phyloP scores from a whole-genome alignment of 371 early-diverging fungal species.

The Apophysomyces sp. region DNA sequence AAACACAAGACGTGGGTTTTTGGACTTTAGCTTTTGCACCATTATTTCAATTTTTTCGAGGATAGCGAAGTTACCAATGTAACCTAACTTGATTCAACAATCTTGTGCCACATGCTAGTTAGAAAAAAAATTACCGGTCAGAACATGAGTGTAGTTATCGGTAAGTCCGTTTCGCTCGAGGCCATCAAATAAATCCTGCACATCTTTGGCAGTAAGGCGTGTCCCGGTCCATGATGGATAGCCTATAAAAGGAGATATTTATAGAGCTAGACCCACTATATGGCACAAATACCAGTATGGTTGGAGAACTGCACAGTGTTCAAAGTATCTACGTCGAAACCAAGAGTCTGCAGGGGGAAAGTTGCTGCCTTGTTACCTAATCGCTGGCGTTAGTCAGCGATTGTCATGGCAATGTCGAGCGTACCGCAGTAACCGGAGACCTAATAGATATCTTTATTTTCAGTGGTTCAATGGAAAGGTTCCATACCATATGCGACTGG shows the following conservation, averaged over 20 bases:
- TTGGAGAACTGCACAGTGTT: constrained; percentile 94
- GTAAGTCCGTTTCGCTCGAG: constrained; percentile 70
- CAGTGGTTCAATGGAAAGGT: too few relatives aligned
- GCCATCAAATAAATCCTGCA: constrained; percentile 72
- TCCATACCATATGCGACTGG: constrained; percentile 86
- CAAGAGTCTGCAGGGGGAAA: constrained; percentile 87
- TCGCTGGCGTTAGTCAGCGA: constrained; percentile 6
- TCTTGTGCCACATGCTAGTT: neutral
- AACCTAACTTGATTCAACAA: constrained; percentile 48
- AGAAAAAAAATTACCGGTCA: constrained; percentile 56
- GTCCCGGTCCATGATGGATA: constrained; percentile 79
- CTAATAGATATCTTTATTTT: constrained; percentile 8
- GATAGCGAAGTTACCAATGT: constrained; percentile 77
- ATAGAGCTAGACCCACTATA: neutral
- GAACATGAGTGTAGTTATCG: constrained; percentile 75
- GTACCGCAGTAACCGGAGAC: constrained; percentile 81
- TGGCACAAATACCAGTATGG: constrained; percentile 66
- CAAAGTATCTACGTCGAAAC: constrained; percentile 89
- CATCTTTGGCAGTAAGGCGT: constrained; percentile 58
- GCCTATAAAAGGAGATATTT: constrained; percentile 39
- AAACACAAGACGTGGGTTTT: constrained; percentile 47
- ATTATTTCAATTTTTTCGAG: constrained; percentile 61
- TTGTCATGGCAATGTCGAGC: neutral
- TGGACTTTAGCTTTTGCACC: constrained; percentile 44
- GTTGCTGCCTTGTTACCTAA: constrained; percentile 82